Base-by-base conservation (phyloP, 2,329 filamentous ascomycete species). In the Cryphonectria parasitica region DNA sequence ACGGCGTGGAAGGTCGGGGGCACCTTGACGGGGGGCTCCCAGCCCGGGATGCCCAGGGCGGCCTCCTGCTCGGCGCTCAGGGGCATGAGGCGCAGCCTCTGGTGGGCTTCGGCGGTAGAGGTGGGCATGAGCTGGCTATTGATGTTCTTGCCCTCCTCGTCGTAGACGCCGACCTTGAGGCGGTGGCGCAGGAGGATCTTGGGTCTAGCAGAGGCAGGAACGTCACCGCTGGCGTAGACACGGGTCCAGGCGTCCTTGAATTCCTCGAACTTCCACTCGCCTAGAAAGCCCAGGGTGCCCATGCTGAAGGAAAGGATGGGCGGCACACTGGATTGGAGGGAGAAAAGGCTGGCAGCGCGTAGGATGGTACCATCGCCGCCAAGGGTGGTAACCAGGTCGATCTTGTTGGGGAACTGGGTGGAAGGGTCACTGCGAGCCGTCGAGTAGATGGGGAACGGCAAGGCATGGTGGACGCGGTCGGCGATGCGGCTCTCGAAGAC, bases 271-370 rank as follows among this genome's bases (percentile, higher is more conserved):
- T 96, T 97, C 95, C 95, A 99, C 81, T 98, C 95, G 22, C 95
- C 95, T 10, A 99, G 83, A 75, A 99, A 99, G 0, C 96, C 96
- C 0, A 99, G 84, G 0, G 95, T 97, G 7, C 96, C 96, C 93
- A 99, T 98, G 78, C 94, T 97, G 78, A 99, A 99, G 1, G 93
- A 94, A 10, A 99, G 84, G 45, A 99, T 92, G 0, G 96, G 96
- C 0, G 96, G 96, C 0, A 99, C 95, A 60, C 90, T 89, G 2
- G 88, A 85, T 61, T 92, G 90, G 52, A 93, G 91, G 71, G 94
- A 94, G 82, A 97, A 98, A 6, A 98, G 86, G 68, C 92, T 95
- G 2, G 93, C 92, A 0, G 94, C 94, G 71, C 93, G 92, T 63
- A 97, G 82, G 68, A 97, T 95, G 2, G 94, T 97, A 72, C 94